Conservation (phyloP, 148 eudicot species). For the Linanthus parryae region DNA sequence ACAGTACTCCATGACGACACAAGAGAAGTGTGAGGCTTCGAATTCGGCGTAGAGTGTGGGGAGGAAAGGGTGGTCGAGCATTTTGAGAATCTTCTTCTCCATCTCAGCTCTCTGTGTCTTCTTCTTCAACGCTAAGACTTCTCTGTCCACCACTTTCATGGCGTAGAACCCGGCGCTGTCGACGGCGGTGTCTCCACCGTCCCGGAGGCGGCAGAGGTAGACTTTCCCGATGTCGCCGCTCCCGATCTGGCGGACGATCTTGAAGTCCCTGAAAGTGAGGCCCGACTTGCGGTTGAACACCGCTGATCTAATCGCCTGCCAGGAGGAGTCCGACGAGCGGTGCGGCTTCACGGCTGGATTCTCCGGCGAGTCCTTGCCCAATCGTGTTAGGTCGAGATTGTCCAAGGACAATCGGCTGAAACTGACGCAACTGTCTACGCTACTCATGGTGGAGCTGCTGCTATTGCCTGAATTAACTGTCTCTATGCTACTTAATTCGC, state of each 20-base stretch:
- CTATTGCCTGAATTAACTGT: constrained; percentile 18
- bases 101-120: constrained; percentile 63
- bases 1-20: constrained; percentile 88
- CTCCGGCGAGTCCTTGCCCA: constrained; percentile 37
- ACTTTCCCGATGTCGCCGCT: constrained; percentile 89
- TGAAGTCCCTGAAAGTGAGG: constrained; percentile 46
- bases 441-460: constrained; percentile 35
- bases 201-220: constrained; percentile 47
- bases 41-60: constrained; percentile 73
- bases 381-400: constrained; percentile 7
- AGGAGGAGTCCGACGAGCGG: constrained; percentile 78
- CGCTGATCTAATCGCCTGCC: constrained; percentile 45
- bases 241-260: constrained; percentile 55
- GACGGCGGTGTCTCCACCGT: constrained; percentile 11
- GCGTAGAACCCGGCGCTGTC: constrained; percentile 34
- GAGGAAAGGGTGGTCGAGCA: constrained; percentile 78
- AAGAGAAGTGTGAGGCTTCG: constrained; percentile 63
- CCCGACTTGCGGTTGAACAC: constrained; percentile 15
- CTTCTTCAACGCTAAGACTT: constrained; percentile 43
- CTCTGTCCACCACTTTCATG: constrained; percentile 79
- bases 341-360: constrained; percentile 48
- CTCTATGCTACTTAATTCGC: constrained; percentile 8
- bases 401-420: constrained; percentile 49
- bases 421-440: constrained; percentile 26
- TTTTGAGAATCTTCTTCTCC: constrained; percentile 52